Evolutionary conservation across 2,329 filamentous ascomycete genomes (phyloP).

Genomic region (Pseudogymnoascus sp.): DNA sequence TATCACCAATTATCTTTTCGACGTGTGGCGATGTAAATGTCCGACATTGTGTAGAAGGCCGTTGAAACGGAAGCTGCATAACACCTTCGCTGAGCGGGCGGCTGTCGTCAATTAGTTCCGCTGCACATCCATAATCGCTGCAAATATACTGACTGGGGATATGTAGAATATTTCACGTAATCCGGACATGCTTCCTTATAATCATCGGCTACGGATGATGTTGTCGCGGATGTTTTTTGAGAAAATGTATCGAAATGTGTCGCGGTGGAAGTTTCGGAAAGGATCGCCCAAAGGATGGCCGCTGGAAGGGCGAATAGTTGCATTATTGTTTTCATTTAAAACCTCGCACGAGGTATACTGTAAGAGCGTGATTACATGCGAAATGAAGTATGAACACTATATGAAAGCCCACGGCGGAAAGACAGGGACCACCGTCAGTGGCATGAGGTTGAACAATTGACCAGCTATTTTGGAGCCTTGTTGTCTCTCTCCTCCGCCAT

Average conservation of each 20-base stretch:
- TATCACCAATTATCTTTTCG: conserved; percentile 77
- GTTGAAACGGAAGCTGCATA: conserved; percentile 74
- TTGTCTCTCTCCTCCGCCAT: not conserved
- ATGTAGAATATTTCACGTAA: conserved; percentile 28
- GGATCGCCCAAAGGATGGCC: not conserved
- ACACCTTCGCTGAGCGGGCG: conserved; percentile 73
- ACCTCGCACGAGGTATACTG: not conserved
- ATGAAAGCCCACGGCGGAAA: not conserved
- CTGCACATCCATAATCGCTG: conserved; percentile 19
- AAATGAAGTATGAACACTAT: not conserved
- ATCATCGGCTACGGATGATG: not conserved
- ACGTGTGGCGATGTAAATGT: conserved; percentile 84
- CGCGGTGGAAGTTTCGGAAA: not conserved
- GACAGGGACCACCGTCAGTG: not conserved
- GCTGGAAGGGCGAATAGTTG: not conserved
- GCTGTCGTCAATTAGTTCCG: conserved; percentile 39
- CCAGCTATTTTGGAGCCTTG: conserved; percentile 1
- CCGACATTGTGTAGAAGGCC: conserved; percentile 72
- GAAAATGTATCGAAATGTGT: not conserved
- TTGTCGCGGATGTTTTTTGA: not conserved
- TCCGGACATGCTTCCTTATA: conserved; percentile 27
- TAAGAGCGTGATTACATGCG: not conserved
- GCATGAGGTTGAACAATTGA: not conserved
- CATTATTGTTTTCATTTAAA: not conserved
- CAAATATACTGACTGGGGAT: conserved; percentile 9